Base-by-base conservation (phyloP, 129 eudicot species). In the Centrapalus pauciflorus region DNA sequence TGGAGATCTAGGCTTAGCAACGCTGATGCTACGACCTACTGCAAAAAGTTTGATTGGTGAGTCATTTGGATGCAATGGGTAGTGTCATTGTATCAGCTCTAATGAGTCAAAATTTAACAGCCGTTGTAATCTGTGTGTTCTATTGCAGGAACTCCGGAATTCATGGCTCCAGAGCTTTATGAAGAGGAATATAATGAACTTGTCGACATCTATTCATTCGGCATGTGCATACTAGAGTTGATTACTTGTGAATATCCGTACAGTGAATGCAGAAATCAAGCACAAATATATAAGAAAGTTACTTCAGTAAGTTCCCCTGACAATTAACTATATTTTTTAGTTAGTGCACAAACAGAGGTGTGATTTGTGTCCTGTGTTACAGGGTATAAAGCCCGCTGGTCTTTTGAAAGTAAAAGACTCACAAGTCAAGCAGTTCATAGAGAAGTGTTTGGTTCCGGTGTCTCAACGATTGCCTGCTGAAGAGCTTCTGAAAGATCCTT, bases 1-100 rank as follows among this genome's bases (percentile, higher is more conserved):
- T 30, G 95, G 90, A 17, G 90, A 84, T 77, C 77, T 87, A 4
- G 95, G 90, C 16, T 76, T 84, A 26, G 90, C 95, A 4, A 79
- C 82, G 2, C 45, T 76, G 49, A 71, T 77, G 71, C 50, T 67
- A n/a, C 66, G 70, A 10, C 81, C 76, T 5, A 50, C 51, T 10
- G 82, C 73, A 25, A 73, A 48, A 63, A 72, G 58, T 61, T 55
- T 76, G 37, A 69, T 74, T 12, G 80, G 80, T 64, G 46, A 48
- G n/a, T 45, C 5, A 24, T 32, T 57, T 28, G 58, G 21, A 23
- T 61, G 5, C 43, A 16, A 51, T 51, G 34, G 33, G 19, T 37
- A 26, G 34, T 61, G 33, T 61, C 41, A 24, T n/a, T n/a, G n/a
- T n/a, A n/a, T n/a, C 2, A 34, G 0, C 23, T 37, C 62, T 2